These are phyloP conservation scores for Coprinopsis sp. DNA, from an alignment of 768 basidiomycete species.

Conservation along the genomic window DNA sequence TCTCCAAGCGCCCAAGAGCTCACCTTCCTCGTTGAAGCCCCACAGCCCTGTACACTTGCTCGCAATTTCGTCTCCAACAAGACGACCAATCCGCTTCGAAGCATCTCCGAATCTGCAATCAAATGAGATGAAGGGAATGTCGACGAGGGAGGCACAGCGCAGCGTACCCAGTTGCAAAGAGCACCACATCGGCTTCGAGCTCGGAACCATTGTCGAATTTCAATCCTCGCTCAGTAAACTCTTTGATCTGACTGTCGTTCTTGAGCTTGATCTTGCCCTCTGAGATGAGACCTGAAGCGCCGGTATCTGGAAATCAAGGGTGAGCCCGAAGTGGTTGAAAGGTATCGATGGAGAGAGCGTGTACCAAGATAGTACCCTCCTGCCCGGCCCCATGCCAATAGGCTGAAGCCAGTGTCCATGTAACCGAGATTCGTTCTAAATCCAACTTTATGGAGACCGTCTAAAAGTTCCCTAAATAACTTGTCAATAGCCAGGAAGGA, in stretches of 20 bases:
- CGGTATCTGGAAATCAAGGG: slow-evolving; percentile 40
- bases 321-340: background rate
- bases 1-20: slow-evolving; percentile 46
- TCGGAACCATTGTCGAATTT: slow-evolving; percentile 46
- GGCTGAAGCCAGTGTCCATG: slow-evolving; percentile 32
- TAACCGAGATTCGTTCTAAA: slow-evolving; percentile 41
- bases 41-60: slow-evolving; percentile 46
- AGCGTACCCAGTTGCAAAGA: slow-evolving; percentile 55
- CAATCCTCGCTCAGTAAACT: slow-evolving; percentile 40
- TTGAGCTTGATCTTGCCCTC: slow-evolving; percentile 73
- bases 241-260: slow-evolving; percentile 46
- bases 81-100: slow-evolving; percentile 29
- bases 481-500: background rate
- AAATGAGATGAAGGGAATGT: background rate
- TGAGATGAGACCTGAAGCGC: slow-evolving; percentile 54
- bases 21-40: slow-evolving; percentile 65
- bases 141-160: background rate
- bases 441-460: slow-evolving; percentile 38
- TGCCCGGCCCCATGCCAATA: slow-evolving; percentile 26
- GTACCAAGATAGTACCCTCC: slow-evolving; percentile 38
- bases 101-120: slow-evolving; percentile 42
- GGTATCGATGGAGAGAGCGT: background rate
- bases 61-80: slow-evolving; percentile 47
- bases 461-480: slow-evolving; percentile 27
- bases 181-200: slow-evolving; percentile 48